A percentile compares a stretch with the other conserved stretches of the same genome.
phyloP scores from a whole-genome alignment of 1,139 yeast species.

The Suhomyces maxii region DNA sequence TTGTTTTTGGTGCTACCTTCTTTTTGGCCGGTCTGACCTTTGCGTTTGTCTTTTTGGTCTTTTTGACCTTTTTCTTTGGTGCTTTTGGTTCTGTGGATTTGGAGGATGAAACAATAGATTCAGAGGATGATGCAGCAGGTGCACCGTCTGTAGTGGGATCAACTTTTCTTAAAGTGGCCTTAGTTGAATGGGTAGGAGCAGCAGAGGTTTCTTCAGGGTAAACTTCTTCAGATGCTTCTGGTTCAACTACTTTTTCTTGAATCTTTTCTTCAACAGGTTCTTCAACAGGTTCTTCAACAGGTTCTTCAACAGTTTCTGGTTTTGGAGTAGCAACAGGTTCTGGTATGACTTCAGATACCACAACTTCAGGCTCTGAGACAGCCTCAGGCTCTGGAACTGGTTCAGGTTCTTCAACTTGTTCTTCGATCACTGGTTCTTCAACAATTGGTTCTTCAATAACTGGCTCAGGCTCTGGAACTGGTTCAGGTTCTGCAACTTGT shows the following conservation, averaged over 20 bases:
- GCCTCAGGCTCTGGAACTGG: too few relatives aligned
- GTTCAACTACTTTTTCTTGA: neutral
- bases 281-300: conserved; percentile 1
- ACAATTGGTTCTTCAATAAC: conserved; percentile 1
- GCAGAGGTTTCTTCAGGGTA: neutral
- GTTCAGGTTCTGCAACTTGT: too few relatives aligned
- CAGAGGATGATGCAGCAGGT: neutral
- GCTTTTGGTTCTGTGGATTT: neutral
- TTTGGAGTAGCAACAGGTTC: too few relatives aligned
- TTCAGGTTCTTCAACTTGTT: neutral
- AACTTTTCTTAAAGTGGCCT: too few relatives aligned
- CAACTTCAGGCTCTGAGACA: too few relatives aligned
- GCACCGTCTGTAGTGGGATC: too few relatives aligned
- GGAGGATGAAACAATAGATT: neutral
- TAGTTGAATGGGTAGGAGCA: neutral
- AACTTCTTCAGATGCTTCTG: neutral
- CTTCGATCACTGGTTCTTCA: neutral
- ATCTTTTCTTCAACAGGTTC: neutral
- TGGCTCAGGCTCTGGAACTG: neutral
- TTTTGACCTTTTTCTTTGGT: conserved; percentile 7
- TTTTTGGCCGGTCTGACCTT: conserved; percentile 1
- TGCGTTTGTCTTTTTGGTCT: conserved; percentile 8
- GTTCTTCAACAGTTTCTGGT: conserved; percentile 1
- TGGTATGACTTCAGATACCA: neutral
- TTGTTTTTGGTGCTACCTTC: conserved; percentile 2